Base-by-base conservation (phyloP, 192 early-diverging fungal genomes). In the Spinellus fusiger region DNA sequence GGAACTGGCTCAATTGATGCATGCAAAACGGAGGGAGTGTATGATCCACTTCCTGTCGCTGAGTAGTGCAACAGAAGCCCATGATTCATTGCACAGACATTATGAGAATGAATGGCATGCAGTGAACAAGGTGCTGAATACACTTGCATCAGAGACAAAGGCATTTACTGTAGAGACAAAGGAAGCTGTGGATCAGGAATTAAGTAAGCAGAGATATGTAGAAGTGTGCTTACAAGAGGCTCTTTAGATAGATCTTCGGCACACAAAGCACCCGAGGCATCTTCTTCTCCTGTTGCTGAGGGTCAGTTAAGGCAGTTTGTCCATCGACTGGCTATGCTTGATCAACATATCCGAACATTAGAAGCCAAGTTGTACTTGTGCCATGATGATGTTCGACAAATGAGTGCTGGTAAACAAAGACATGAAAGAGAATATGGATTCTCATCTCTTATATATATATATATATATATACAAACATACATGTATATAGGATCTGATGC, bases 321-420 rank as follows among this genome's bases (percentile, higher is more conserved):
- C 34, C 54, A 69, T 52, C 66, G 75, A 22, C 54, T 83, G 12
- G 62, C 78, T 38, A 55, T 61, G 5, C 34, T 80, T 29, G 78
- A 83, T 49, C 78, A 80, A 44, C 74, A 80, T 53, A 62, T 79
- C 44, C 73, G 82, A 46, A 77, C 77, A 6, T 68, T 81, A 40
- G 79, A 81, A 58, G 82, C 82, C 15, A 81, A 80, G 49, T 60
- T 84, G 34, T 81, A 76, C 53, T 68, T 84, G 46, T 79, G 79
- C 49, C 77, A 76, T 44, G 82, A 84, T 22, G 82, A 81, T 65
- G 71, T 59, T 28, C 64, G 70, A 46, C 70, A 68, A 64, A 62
- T 57, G 5, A 34, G 35, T 13, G 25, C 38, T 23, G 49, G 51
- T 55, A 54, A 48, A 9, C 16, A 29, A 50, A 52, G 38, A 0